These are phyloP conservation scores for Datura wrightii DNA, from an alignment of 257 asterid genomes.

Conservation along the genomic window DNA sequence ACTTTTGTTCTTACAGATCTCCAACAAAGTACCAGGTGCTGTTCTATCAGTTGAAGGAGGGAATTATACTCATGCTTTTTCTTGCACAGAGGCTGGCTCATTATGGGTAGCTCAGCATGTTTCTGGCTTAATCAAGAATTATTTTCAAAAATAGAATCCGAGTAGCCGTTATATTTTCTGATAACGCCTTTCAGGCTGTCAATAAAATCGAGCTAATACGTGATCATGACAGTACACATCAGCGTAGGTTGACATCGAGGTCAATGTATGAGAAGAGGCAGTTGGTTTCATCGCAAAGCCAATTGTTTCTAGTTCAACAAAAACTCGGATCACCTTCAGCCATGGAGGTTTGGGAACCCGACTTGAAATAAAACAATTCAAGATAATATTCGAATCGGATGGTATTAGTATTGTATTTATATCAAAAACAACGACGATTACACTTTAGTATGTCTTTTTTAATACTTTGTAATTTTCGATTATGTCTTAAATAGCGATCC, in stretches of 20 bases:
- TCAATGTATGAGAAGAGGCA: not conserved
- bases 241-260: not conserved
- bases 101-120: constrained; percentile 76
- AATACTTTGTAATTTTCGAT: no score
- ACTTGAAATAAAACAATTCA: not conserved
- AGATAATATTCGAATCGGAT: not conserved
- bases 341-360: not conserved
- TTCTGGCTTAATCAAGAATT: constrained; percentile 55
- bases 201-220: not conserved
- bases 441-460: no score
- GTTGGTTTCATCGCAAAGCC: not conserved
- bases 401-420: not conserved
- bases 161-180: not conserved
- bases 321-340: not conserved
- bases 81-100: constrained; percentile 83
- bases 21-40: constrained; percentile 58
- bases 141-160: constrained; percentile 15
- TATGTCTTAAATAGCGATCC: no score
- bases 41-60: constrained; percentile 56
- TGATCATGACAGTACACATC: not conserved
- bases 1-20: constrained; percentile 49
- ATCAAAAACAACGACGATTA: no score
- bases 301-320: not conserved
- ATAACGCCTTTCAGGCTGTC: not conserved
- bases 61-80: constrained; percentile 81